phyloP scores from a whole-genome alignment of 2,329 filamentous ascomycete species.

The Tolypocladium inflatum region DNA sequence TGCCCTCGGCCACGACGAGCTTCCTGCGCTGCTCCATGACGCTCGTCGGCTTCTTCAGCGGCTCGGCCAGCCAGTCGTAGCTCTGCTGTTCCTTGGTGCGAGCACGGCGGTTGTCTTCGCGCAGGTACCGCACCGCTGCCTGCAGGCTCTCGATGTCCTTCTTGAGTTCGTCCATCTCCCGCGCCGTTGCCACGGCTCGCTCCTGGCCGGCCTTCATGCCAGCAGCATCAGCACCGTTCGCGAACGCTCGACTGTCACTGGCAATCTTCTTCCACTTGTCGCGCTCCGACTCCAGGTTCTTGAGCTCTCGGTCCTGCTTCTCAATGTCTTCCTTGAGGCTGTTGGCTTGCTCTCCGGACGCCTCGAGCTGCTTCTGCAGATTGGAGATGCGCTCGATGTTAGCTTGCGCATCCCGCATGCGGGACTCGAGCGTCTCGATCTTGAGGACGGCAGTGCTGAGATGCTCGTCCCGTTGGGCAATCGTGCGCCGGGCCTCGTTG shows the following conservation, averaged over 20 bases:
- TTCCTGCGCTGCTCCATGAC: conserved; percentile 37
- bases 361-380: conserved; percentile 50
- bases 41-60: conserved; percentile 38
- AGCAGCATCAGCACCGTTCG: conserved; percentile 40
- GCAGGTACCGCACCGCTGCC: conserved; percentile 56
- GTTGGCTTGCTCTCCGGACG: conserved; percentile 38
- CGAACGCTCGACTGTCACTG: conserved; percentile 48
- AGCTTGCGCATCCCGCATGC: conserved; percentile 74
- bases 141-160: conserved; percentile 57
- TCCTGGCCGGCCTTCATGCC: conserved; percentile 51
- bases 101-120: conserved; percentile 56
- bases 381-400: conserved; percentile 62
- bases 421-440: conserved; percentile 83
- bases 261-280: conserved; percentile 66
- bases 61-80: conserved; percentile 53
- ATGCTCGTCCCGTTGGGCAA: conserved; percentile 68
- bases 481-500: conserved; percentile 62
- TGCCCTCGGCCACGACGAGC: conserved; percentile 50
- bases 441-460: conserved; percentile 84
- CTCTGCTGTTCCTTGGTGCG: conserved; percentile 45
- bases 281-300: conserved; percentile 53
- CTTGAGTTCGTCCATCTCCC: conserved; percentile 64
- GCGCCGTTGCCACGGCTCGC: conserved; percentile 57
- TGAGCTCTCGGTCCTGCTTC: conserved; percentile 58
- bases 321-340: conserved; percentile 55